A percentile compares a stretch with the other conserved stretches of the same genome.
Evolutionary conservation across 2,329 filamentous ascomycete species (phyloP).

Genomic region (Curvularia sp.): DNA sequence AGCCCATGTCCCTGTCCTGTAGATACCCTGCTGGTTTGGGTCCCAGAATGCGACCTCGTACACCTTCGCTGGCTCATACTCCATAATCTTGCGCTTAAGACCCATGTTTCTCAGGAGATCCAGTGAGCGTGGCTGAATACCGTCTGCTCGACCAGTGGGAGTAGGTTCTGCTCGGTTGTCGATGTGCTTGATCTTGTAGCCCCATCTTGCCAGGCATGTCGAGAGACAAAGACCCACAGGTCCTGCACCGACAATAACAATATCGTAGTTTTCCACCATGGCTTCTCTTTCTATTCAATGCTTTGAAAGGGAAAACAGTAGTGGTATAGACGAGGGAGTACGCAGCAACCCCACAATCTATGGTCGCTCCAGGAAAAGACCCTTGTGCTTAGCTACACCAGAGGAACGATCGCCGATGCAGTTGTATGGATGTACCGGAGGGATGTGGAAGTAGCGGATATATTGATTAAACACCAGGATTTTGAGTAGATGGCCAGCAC

Average conservation of each 20-base stretch:
- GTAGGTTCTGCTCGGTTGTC: slow-evolving; percentile 89
- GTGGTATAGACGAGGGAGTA: slow-evolving; percentile 7
- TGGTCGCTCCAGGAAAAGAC: slow-evolving; percentile 12
- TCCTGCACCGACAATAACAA: slow-evolving; percentile 86
- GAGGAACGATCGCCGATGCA: background rate
- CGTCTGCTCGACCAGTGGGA: slow-evolving; percentile 84
- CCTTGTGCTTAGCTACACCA: slow-evolving; percentile 4
- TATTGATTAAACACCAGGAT: background rate
- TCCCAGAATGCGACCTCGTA: slow-evolving; percentile 75
- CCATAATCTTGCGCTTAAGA: slow-evolving; percentile 87
- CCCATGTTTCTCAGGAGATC: slow-evolving; percentile 90
- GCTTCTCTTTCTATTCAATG: background rate
- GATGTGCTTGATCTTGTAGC: slow-evolving; percentile 93
- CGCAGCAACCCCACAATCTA: slow-evolving; percentile 6
- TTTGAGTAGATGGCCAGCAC: slow-evolving; percentile 10
- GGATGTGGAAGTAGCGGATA: background rate
- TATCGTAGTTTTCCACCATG: slow-evolving; percentile 63
- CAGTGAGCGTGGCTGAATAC: slow-evolving; percentile 87
- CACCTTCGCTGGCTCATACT: slow-evolving; percentile 82
- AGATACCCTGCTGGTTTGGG: slow-evolving; percentile 61
- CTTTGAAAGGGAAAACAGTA: background rate
- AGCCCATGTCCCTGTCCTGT: slow-evolving; percentile 74
- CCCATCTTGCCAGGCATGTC: slow-evolving; percentile 87
- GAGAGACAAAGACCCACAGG: slow-evolving; percentile 88
- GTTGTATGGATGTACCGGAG: background rate